A percentile compares a stretch with the other conserved stretches of the same genome.
phyloP scores from a whole-genome alignment of 1,284 basidiomycete species.

The Cryptococcus sp. region DNA sequence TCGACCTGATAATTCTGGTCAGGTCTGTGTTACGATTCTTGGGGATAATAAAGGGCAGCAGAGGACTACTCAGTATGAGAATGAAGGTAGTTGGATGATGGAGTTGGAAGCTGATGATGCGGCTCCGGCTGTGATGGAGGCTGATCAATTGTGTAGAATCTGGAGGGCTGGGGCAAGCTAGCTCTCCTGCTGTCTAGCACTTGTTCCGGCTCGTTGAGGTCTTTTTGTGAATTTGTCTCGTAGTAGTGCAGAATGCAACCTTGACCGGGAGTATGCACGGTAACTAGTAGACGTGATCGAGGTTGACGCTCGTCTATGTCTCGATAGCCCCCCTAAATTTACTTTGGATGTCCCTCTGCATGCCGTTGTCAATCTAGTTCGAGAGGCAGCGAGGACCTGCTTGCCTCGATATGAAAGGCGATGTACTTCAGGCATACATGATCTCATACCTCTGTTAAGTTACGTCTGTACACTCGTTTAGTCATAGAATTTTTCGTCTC shows the following conservation, averaged over 20 bases:
- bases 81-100: constrained; percentile 44
- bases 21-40: constrained; percentile 31
- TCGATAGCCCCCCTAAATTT: neutral
- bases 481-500: too few species aligned
- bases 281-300: neutral
- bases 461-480: too few species aligned
- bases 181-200: neutral
- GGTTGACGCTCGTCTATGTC: neutral
- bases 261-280: neutral
- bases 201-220: neutral
- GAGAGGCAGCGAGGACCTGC: too few species aligned
- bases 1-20: constrained; percentile 33
- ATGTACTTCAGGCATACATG: too few species aligned
- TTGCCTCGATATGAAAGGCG: too few species aligned
- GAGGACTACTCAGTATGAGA: constrained; percentile 31
- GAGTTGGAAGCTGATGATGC: constrained; percentile 29
- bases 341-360: too few species aligned
- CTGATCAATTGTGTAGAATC: constrained; percentile 33
- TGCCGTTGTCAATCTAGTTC: too few species aligned
- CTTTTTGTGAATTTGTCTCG: neutral
- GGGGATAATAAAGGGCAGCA: constrained; percentile 35
- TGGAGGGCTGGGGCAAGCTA: constrained; percentile 20
- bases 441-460: too few species aligned
- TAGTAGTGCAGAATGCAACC: neutral
- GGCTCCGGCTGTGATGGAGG: constrained; percentile 30